phyloP scores from a whole-genome alignment of 768 basidiomycete genomes.

The Hericium rajendrae region DNA sequence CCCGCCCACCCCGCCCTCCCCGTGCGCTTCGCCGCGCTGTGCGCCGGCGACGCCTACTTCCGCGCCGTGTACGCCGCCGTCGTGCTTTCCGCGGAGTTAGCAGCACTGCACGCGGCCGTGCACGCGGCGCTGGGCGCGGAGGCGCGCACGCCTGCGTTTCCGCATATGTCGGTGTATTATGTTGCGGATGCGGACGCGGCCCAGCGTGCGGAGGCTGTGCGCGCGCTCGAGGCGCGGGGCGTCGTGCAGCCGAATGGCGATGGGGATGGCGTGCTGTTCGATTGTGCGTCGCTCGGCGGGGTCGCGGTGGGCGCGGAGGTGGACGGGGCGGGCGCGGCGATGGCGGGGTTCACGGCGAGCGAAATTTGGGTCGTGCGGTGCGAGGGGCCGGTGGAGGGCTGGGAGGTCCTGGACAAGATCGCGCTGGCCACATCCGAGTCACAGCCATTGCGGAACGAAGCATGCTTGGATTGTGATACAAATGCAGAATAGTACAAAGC shows the following conservation, averaged over 20 bases:
- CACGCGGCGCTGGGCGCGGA: slow-evolving; percentile 27
- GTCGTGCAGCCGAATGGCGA: slow-evolving; percentile 20
- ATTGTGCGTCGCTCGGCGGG: slow-evolving; percentile 10
- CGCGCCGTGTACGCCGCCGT: slow-evolving; percentile 59
- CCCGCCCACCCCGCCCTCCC: slow-evolving; percentile 28
- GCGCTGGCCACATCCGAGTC: slow-evolving; percentile 1
- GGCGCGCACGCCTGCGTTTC: slow-evolving; percentile 46
- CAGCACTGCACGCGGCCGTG: slow-evolving; percentile 38
- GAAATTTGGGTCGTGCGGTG: slow-evolving; percentile 57
- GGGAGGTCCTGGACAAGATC: slow-evolving; percentile 40
- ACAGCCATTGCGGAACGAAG: not conserved
- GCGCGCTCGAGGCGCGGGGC: slow-evolving; percentile 30
- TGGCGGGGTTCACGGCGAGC: slow-evolving; percentile 29
- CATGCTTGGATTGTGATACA: not conserved
- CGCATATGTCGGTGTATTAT: slow-evolving; percentile 70
- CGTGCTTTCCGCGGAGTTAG: slow-evolving; percentile 34
- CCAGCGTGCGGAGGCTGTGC: slow-evolving; percentile 41
- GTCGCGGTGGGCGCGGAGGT: slow-evolving; percentile 16
- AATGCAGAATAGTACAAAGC: too few relatives aligned
- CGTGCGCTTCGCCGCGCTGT: slow-evolving; percentile 43
- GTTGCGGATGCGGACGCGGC: slow-evolving; percentile 55
- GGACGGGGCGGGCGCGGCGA: slow-evolving; percentile 20
- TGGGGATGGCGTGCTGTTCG: slow-evolving; percentile 21
- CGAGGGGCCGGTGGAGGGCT: slow-evolving; percentile 48
- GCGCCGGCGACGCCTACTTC: slow-evolving; percentile 54